These are phyloP conservation scores for Alternaria sp. DNA, from an alignment of 2,329 filamentous ascomycete genomes.

Conservation along the genomic window DNA sequence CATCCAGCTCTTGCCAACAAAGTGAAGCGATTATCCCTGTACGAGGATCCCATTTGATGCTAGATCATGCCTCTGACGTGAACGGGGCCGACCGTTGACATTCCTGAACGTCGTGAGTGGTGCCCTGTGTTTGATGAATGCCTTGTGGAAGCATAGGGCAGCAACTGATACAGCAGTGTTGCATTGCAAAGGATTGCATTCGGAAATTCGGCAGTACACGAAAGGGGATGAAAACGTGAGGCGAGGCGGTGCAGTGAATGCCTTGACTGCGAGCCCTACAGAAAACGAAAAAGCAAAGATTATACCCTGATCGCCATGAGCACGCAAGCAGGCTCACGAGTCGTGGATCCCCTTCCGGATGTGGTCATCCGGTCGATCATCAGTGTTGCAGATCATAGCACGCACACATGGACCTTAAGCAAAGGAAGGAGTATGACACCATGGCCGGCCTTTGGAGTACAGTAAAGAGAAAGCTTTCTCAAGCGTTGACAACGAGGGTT, in stretches of 20 bases:
- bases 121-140: neutral
- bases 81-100: neutral
- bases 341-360: slow-evolving; percentile 12
- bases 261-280: neutral
- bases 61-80: slow-evolving; percentile 1
- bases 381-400: slow-evolving; percentile 1
- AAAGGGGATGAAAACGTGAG: neutral
- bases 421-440: neutral
- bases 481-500: neutral
- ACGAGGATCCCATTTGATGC: neutral
- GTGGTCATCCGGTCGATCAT: slow-evolving; percentile 12
- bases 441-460: neutral
- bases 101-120: slow-evolving; percentile 2
- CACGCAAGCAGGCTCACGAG: slow-evolving; percentile 1
- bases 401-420: neutral
- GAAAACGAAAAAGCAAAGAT: slow-evolving; percentile 1
- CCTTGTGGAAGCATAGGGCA: neutral
- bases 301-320: slow-evolving; percentile 3
- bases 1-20: slow-evolving; percentile 3
- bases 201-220: neutral
- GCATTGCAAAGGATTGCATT: neutral
- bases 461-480: neutral
- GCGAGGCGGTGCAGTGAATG: slow-evolving; percentile 1
- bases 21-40: slow-evolving; percentile 1
- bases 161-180: neutral